Evolutionary conservation across 2,329 filamentous ascomycete species (phyloP).

Genomic region (Penicillium vulpinum): DNA sequence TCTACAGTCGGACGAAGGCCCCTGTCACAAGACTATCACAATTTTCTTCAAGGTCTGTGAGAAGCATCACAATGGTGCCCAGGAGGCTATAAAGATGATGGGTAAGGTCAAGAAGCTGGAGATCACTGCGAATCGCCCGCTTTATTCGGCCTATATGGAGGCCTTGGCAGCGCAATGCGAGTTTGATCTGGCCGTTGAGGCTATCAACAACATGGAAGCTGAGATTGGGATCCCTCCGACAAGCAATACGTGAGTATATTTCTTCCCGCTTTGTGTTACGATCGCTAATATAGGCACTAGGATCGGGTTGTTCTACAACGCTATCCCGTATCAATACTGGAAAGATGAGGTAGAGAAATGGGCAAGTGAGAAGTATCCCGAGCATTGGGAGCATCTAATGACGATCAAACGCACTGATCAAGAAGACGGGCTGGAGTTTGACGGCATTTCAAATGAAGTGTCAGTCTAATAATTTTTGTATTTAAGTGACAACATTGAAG

Average conservation of each 20-base stretch:
- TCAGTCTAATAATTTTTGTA: constrained; percentile 19
- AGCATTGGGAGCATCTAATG: constrained; percentile 67
- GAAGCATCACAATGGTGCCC: constrained; percentile 46
- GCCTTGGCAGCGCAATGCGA: constrained; percentile 73
- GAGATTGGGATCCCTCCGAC: constrained; percentile 69
- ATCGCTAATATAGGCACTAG: constrained; percentile 44
- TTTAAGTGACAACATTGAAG: neutral
- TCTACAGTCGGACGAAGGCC: constrained; percentile 78
- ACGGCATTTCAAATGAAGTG: constrained; percentile 30
- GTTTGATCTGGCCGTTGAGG: constrained; percentile 65
- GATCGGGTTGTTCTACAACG: constrained; percentile 74
- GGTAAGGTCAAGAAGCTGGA: constrained; percentile 67
- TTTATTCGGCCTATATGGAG: constrained; percentile 76
- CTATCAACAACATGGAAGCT: constrained; percentile 66
- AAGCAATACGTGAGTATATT: constrained; percentile 64
- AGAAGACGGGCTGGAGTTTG: constrained; percentile 37
- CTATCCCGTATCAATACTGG: constrained; percentile 62
- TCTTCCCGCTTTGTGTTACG: neutral
- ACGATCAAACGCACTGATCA: constrained; percentile 38
- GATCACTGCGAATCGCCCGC: constrained; percentile 69
- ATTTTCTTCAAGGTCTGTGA: constrained; percentile 81
- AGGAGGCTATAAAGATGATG: constrained; percentile 55
- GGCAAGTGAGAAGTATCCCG: constrained; percentile 67
- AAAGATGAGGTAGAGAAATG: constrained; percentile 73
- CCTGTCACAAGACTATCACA: constrained; percentile 75